Conservation (phyloP, 1,139 yeast species). For the Yamadazyma jaroonii region DNA sequence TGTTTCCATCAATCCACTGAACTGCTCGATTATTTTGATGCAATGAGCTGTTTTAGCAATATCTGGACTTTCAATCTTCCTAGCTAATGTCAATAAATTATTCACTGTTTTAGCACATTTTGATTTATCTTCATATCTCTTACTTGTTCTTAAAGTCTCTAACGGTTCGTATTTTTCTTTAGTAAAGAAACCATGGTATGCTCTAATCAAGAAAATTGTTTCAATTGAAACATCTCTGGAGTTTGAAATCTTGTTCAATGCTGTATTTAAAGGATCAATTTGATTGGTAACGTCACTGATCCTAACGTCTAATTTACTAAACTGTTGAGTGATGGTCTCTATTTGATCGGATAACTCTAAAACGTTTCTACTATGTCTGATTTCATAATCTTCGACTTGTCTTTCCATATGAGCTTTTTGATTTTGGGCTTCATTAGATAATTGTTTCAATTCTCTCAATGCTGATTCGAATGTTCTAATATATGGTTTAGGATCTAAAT, state of each 20-base stretch:
- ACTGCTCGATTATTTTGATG: slow-evolving; percentile 59
- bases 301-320: slow-evolving; percentile 57
- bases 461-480: slow-evolving; percentile 91
- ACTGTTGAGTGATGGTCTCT: slow-evolving; percentile 40
- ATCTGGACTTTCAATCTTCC: slow-evolving; percentile 55
- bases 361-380: slow-evolving; percentile 67
- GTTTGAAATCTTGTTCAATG: slow-evolving; percentile 69
- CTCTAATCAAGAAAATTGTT: slow-evolving; percentile 70
- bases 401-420: slow-evolving; percentile 49
- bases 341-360: slow-evolving; percentile 53
- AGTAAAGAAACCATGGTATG: slow-evolving; percentile 72
- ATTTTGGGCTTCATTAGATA: slow-evolving; percentile 52
- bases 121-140: slow-evolving; percentile 48
- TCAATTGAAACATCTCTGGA: slow-evolving; percentile 74
- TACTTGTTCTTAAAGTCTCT: slow-evolving; percentile 45
- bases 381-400: slow-evolving; percentile 61
- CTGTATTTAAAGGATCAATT: slow-evolving; percentile 73
- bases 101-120: slow-evolving; percentile 70
- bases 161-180: slow-evolving; percentile 63
- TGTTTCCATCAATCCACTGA: slow-evolving; percentile 75
- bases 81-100: slow-evolving; percentile 61
- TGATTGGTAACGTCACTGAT: slow-evolving; percentile 59
- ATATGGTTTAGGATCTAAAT: slow-evolving; percentile 89
- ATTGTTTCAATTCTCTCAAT: slow-evolving; percentile 61
- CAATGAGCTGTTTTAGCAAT: slow-evolving; percentile 49